Evolutionary conservation across 2,329 filamentous ascomycete genomes (phyloP).

Genomic region (Exophiala dermatitidis): DNA sequence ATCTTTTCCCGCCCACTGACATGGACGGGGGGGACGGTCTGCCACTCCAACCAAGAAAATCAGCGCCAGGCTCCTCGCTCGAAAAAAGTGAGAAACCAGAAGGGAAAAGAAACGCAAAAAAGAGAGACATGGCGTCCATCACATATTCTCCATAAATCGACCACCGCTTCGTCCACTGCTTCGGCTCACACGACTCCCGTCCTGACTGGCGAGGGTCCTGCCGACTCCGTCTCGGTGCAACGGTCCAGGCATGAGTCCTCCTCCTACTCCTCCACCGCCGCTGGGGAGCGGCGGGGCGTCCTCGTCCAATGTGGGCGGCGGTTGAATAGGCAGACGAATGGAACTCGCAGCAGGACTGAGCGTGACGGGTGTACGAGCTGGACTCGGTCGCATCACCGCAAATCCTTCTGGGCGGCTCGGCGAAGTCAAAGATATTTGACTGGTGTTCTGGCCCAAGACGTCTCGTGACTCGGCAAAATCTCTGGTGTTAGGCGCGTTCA

Average conservation of each 20-base stretch:
- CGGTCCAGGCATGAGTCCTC: constrained; percentile 25
- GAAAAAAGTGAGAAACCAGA: background rate
- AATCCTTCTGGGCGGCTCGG: constrained; percentile 29
- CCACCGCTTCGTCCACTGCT: constrained; percentile 30
- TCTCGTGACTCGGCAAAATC: constrained; percentile 14
- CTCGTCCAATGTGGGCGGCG: constrained; percentile 21
- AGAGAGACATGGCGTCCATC: background rate
- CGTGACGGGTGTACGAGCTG: constrained; percentile 38
- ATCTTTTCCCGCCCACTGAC: background rate
- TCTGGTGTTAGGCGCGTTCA: constrained; percentile 7
- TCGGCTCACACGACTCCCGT: constrained; percentile 36
- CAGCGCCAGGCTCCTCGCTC: background rate
- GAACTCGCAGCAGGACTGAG: constrained; percentile 30
- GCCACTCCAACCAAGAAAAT: background rate
- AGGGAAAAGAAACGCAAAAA: background rate
- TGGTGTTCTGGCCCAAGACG: constrained; percentile 5
- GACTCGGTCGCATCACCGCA: constrained; percentile 38
- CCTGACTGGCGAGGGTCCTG: constrained; percentile 37
- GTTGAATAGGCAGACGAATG: constrained; percentile 24
- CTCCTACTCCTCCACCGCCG: background rate
- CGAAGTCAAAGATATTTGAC: constrained; percentile 14
- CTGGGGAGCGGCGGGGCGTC: constrained; percentile 28
- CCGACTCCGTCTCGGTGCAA: constrained; percentile 36
- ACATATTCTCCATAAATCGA: constrained; percentile 36
- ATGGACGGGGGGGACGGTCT: background rate